Conservation (phyloP, 495 filamentous ascomycete genomes). For the Podospora conica region DNA sequence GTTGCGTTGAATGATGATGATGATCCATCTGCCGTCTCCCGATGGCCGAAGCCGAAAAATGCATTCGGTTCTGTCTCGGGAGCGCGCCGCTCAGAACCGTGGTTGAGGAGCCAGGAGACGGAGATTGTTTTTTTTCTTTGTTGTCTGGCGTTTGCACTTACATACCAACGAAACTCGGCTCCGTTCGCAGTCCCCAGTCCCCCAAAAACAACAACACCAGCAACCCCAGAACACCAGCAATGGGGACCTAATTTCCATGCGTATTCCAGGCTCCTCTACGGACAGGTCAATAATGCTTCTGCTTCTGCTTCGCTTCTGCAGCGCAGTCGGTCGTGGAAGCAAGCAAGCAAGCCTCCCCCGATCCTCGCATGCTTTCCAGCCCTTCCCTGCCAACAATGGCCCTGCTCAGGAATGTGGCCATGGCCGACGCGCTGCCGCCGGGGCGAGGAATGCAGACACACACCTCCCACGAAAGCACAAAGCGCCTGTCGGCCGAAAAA, state of each 20-base stretch:
- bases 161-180: neutral
- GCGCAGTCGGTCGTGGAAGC: neutral
- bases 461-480: slow-evolving; percentile 19
- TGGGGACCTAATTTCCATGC: neutral
- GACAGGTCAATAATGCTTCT: neutral
- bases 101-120: slow-evolving; percentile 9
- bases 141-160: slow-evolving; percentile 34
- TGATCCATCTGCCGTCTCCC: neutral
- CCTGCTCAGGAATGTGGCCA: slow-evolving; percentile 22
- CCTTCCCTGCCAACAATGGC: slow-evolving; percentile 23
- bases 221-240: slow-evolving; percentile 17
- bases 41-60: neutral
- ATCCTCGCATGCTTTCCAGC: slow-evolving; percentile 2
- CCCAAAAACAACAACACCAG: neutral
- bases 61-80: slow-evolving; percentile 34
- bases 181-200: slow-evolving; percentile 19
- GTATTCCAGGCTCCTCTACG: neutral
- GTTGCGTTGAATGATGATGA: neutral
- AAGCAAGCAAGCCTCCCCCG: neutral
- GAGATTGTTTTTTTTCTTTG: slow-evolving; percentile 20
- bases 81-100: slow-evolving; percentile 30
- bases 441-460: slow-evolving; percentile 13
- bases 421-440: slow-evolving; percentile 4
- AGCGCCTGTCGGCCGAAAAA: slow-evolving; percentile 39
- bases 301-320: neutral